Evolutionary conservation across 352 stramenopile species (phyloP).

Genomic region (Salisapilia sapeloensis): DNA sequence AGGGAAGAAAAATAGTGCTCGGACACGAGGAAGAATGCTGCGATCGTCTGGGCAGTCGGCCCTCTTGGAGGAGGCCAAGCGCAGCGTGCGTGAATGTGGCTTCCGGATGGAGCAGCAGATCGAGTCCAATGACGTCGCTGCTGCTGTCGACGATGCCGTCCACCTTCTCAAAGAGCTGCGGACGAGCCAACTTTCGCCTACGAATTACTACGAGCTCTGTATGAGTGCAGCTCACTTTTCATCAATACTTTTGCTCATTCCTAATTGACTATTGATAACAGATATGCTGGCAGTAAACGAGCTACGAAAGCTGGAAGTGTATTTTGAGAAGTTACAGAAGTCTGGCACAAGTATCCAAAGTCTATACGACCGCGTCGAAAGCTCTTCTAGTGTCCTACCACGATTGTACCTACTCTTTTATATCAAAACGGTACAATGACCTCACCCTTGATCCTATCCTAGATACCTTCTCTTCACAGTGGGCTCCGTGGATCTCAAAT

Average conservation of each 20-base stretch:
- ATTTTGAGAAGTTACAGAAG: slow-evolving; percentile 74
- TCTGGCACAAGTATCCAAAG: slow-evolving; percentile 75
- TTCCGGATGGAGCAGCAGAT: slow-evolving; percentile 79
- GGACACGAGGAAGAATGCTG: slow-evolving; percentile 6
- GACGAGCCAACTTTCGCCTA: slow-evolving; percentile 87
- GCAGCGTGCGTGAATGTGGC: slow-evolving; percentile 49
- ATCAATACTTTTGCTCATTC: background rate
- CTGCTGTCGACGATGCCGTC: slow-evolving; percentile 63
- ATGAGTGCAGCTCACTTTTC: slow-evolving; percentile 13
- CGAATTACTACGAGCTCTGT: slow-evolving; percentile 99
- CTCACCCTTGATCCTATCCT: too few relatives aligned
- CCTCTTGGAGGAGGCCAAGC: slow-evolving; percentile 56
- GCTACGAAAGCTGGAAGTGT: slow-evolving; percentile 89
- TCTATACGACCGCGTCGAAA: slow-evolving; percentile 93
- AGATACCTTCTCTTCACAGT: slow-evolving; percentile 93
- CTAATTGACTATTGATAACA: slow-evolving; percentile 3
- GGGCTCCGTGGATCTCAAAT: slow-evolving; percentile 91
- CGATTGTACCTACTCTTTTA: slow-evolving; percentile 39
- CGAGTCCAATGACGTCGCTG: slow-evolving; percentile 47
- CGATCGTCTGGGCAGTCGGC: slow-evolving; percentile 50
- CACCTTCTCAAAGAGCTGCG: slow-evolving; percentile 76
- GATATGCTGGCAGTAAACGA: slow-evolving; percentile 86
- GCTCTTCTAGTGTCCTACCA: slow-evolving; percentile 91
- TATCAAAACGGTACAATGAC: too few relatives aligned
- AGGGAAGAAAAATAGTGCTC: too few relatives aligned